Base-by-base conservation (phyloP, 345 rosid species). In the Eucalyptus regnans region DNA sequence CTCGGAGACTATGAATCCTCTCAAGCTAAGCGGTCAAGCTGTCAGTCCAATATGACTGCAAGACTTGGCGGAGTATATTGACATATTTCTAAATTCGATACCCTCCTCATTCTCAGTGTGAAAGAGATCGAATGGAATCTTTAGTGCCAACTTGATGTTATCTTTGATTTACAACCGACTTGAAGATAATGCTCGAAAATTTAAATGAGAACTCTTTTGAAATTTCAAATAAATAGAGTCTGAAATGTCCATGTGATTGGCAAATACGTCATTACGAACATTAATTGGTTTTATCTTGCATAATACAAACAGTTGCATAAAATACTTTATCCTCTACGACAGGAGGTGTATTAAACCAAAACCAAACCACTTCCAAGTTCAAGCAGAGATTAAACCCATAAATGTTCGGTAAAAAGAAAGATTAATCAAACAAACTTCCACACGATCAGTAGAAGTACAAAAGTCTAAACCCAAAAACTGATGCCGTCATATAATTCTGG, bases 251-350 rank as follows among this genome's bases (percentile, higher is more conserved):
- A 29, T 29, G 8, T 29, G 4, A 64, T 64, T 64, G 37, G 33
- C 37, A 29, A 64, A 64, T 29, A 29, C 33, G 9, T 64, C 71
- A 29, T 64, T 64, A 64, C 6, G 71, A 64, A 12, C 37, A 27
- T 25, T 27, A 60, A 25, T 27, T 60, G 15, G 31, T 11, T 60
- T 5, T 60, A 25, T 22, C 62, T 20, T 56, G 27, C 62, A 56
- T 60, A 29, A 60, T 29, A 60, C 29, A 60, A 5, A 60, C 3
- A 60, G n/a, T 11, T 60, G 66, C 66, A 11, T 5, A 25, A 29
- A 29, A 64, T n/a, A 29, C 14, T 64, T 22, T 89, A 22, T 84
- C 91, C 68, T 66, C 89, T 52, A 92, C 93, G 85, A 76, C 88
- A 56, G 90, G 25, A 54, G 89, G 89, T 27, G 50, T 14, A 58